Evolutionary conservation across 2,329 filamentous ascomycete genomes (phyloP), one percentile per base, ranked within the genome.

Genomic region (Epichloe typhina): DNA sequence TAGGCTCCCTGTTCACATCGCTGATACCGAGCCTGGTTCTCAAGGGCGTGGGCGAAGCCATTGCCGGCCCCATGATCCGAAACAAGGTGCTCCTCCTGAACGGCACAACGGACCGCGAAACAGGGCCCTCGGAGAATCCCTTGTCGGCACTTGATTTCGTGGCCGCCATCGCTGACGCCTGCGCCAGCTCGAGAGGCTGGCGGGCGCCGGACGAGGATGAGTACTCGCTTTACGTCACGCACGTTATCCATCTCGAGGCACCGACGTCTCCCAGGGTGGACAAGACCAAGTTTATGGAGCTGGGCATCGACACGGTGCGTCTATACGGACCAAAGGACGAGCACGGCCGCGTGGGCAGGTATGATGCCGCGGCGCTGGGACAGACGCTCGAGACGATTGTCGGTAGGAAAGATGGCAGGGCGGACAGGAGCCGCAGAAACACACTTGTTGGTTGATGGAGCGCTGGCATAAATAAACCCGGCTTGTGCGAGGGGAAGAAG

Each of bases 1-100:
- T 97, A 53, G 93, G 93, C n/a, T 90, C 84, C 1, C 72, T 97
- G 0, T 97, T 94, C 66, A 97, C 91, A 0, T 91, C 86, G 5
- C 79, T 97, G 36, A 76, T 95, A 1, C 91, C 91, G 0, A 89
- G 82, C 15, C 70, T 97, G 1, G 79, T 97, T 5, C 75, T 95
- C 17, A 65, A 72, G 1, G 86, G 85, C 4, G 82, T 94, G 0
- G 88, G 87, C 0, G 73, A 80, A 19, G 79, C 81, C 4, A 64
- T 74, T 19, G 61, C 67, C 1, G 65, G 58, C 37, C 73, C 65
- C 0, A 49, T 56, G 33, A 60, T 80, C 17, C 70, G 78, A 7
- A 78, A 83, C 60, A 94, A 93, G 64, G 84, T 95, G 17, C 70
- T 95, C 7, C 86, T 95, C 26, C 71, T 95, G 5, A 97, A 97